Conservation (phyloP, 352 stramenopile genomes). For the Phytopythium chamaehyphon region DNA sequence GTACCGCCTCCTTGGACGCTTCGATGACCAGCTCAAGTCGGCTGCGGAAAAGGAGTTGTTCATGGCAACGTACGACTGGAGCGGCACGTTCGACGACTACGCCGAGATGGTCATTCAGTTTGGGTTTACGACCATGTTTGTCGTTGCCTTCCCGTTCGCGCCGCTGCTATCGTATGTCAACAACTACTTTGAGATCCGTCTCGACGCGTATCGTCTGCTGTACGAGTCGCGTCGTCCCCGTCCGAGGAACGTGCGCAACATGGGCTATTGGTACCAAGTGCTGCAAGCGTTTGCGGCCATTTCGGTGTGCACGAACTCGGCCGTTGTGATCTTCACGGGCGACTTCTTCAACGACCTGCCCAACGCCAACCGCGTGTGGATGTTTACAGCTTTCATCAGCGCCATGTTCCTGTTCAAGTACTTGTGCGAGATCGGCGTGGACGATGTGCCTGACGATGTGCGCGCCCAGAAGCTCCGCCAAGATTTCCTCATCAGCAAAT, state of each 20-base stretch:
- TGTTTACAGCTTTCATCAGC: slow-evolving; percentile 76
- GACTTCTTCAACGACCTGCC: slow-evolving; percentile 66
- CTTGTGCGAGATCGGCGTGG: slow-evolving; percentile 64
- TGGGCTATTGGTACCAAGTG: slow-evolving; percentile 92
- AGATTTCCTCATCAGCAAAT: slow-evolving; percentile 86
- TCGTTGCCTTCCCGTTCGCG: slow-evolving; percentile 91
- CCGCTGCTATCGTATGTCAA: slow-evolving; percentile 90
- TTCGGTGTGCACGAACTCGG: slow-evolving; percentile 91
- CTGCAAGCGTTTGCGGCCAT: slow-evolving; percentile 88
- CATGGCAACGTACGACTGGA: slow-evolving; percentile 79
- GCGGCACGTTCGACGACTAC: slow-evolving; percentile 91
- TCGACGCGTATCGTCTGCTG: slow-evolving; percentile 85
- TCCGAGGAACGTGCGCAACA: slow-evolving; percentile 77
- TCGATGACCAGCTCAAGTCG: slow-evolving; percentile 45
- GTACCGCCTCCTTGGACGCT: slow-evolving; percentile 52
- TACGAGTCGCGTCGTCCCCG: slow-evolving; percentile 76
- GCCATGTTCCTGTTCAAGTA: slow-evolving; percentile 86
- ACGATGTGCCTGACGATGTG: slow-evolving; percentile 71
- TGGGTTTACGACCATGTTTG: slow-evolving; percentile 88
- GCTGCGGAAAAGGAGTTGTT: slow-evolving; percentile 71
- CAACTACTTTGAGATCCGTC: slow-evolving; percentile 91
- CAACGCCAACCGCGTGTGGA: slow-evolving; percentile 60
- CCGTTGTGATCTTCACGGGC: slow-evolving; percentile 91
- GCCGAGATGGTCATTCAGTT: slow-evolving; percentile 91
- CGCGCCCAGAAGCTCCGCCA: slow-evolving; percentile 68